Conservation (phyloP, 2,329 filamentous ascomycete species). For the Colletotrichum magnum region DNA sequence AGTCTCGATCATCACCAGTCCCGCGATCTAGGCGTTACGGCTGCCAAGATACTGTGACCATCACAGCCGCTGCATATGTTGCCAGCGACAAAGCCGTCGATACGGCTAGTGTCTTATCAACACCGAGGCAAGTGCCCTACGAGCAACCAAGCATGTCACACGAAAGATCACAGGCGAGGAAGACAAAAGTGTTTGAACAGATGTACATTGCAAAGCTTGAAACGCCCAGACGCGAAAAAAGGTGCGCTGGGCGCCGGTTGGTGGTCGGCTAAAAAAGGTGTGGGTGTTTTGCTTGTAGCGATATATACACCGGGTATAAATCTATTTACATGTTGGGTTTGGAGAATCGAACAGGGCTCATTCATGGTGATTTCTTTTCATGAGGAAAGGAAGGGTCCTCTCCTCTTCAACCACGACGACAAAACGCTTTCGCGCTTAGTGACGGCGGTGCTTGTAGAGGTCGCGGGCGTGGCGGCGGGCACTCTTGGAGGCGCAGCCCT, state of each 20-base stretch:
- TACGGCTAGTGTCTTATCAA: too few species aligned
- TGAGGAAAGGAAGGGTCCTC: neutral
- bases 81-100: too few species aligned
- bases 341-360: slow-evolving; percentile 34
- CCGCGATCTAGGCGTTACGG: too few species aligned
- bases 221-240: slow-evolving; percentile 26
- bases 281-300: slow-evolving; percentile 26
- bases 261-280: slow-evolving; percentile 28
- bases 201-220: slow-evolving; percentile 36
- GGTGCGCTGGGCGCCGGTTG: slow-evolving; percentile 13
- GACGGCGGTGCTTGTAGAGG: slow-evolving; percentile 25
- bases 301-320: slow-evolving; percentile 40
- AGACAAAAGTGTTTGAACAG: neutral
- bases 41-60: too few species aligned
- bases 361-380: slow-evolving; percentile 13
- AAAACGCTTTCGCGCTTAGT: slow-evolving; percentile 16
- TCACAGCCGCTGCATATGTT: too few species aligned
- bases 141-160: too few species aligned
- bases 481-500: slow-evolving; percentile 23
- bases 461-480: slow-evolving; percentile 34
- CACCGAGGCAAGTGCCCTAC: too few species aligned
- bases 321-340: slow-evolving; percentile 33
- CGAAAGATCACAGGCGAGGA: neutral
- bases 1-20: too few species aligned
- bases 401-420: neutral